Evolutionary conservation across 2,329 filamentous ascomycete genomes (phyloP), one percentile per base, ranked within the genome.

Genomic region (Trichoderma lentiforme): DNA sequence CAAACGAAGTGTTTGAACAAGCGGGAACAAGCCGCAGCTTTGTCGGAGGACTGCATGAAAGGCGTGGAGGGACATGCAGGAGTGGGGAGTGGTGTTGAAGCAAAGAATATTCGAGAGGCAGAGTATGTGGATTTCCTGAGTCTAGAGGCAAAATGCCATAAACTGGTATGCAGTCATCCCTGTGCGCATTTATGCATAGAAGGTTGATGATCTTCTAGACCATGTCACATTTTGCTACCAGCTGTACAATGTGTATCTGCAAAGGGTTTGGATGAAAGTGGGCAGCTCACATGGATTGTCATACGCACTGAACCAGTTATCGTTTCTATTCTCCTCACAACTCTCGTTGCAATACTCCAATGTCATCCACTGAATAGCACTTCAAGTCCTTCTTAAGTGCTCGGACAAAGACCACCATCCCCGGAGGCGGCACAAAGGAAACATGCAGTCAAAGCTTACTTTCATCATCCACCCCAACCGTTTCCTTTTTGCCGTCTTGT

Each of bases 1-100:
- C 53, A 65, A 66, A 58, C 53, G 51, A 60, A 60, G 53, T 66
- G 30, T 66, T 65, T 71, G 51, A 28, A 65, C 18, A 39, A 21
- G 61, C 61, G 70, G 70, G 18, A 66, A 18, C 53, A n/a, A 36
- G 26, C 34, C 15, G 70, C 36, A 15, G n/a, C 21, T 11, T 47
- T 24, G 12, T 53, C 62, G 70, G 70, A 11, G 32, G 34, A 28
- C 24, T 63, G 67, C 62, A 47, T 32, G 18, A 14, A n/a, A 34
- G 12, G 12, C 9, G 36, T n/a, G 36, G 47, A 18, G 58, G 39
- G 18, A 28, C 28, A n/a, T 26, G 8, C 36, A 51, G 28, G 18
- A 15, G 24, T 24, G 18, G 24, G 64, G 14, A 18, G 51, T 30
- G n/a, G 14, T 34, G 4, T 9, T n/a, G 51, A 21, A 30, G n/a